Base-by-base conservation (phyloP, 176 grass and related monocot species). In the Oryza glumipatula region DNA sequence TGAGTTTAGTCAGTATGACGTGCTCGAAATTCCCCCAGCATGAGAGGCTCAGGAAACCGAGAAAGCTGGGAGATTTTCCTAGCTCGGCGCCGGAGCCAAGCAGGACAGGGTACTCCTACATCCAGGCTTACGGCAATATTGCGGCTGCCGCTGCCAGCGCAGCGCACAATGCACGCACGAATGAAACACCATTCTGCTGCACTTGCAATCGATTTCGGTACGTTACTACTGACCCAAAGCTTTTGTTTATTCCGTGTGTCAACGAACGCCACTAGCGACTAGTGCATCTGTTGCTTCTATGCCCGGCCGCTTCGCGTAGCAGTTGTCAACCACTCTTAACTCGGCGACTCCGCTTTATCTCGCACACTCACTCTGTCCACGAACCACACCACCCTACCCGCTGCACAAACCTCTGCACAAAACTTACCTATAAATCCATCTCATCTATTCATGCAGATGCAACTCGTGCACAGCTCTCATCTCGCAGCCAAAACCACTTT, bases 251-350 rank as follows among this genome's bases (percentile, higher is more conserved):
- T 61, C 21, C 7, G 21, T 7, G 21, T 7, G 17, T 5, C 58
- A 63, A n/a, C n/a, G 58, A 63, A 63, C 58, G 8, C 58, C 58
- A 63, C 58, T 63, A 1, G 8, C 7, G 52, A 19, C 17, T 8
- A 58, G 52, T 63, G 58, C 58, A 63, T 63, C 58, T 9, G 54
- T 4, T 51, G 48, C 47, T 48, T 15, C 47, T 14, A 48, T 48
- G 47, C 47, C 47, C 12, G 1, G 47, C 47, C 47, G 51, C 17
- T 58, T 81, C 52, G 71, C 78, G 35, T 81, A 76, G 85, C 71
- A 81, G 78, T 87, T 87, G 78, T 23, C 14, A 87, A 76, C 85
- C 63, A 87, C 78, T 81, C 78, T 36, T 22, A 30, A 8, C 0
- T 24, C 5, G n/a, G n/a, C 70, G 10, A 63, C 58, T 63, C 58